These are phyloP conservation scores for Eimeria necatrix DNA, from an alignment of 169 alveolate species.

Conservation along the genomic window DNA sequence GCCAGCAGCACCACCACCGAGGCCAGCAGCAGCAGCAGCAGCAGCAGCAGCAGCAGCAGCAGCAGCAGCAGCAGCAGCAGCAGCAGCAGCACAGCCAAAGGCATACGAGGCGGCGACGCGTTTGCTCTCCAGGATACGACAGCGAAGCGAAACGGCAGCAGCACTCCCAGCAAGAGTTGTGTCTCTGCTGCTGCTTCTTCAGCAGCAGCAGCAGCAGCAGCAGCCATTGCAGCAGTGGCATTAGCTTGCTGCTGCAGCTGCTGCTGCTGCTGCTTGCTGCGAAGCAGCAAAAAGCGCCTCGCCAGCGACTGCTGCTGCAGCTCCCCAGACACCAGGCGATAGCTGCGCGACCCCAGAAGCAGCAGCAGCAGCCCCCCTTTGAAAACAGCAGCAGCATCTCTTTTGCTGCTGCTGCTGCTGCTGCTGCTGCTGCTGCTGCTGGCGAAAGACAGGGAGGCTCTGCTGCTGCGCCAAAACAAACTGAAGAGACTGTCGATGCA, in stretches of 20 bases:
- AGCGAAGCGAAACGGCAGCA: slow-evolving; percentile 44
- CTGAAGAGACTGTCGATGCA: slow-evolving; percentile 23
- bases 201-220: slow-evolving; percentile 60
- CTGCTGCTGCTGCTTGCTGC: slow-evolving; percentile 25
- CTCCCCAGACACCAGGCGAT: slow-evolving; percentile 53
- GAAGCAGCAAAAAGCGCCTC: slow-evolving; percentile 23
- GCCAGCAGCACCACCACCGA: not conserved
- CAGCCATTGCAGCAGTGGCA: not conserved
- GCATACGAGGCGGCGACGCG: not conserved
- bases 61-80: slow-evolving; percentile 36
- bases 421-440: slow-evolving; percentile 50
- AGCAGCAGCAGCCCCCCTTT: slow-evolving; percentile 29
- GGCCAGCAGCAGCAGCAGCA: not conserved
- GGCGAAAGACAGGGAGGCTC: no score
- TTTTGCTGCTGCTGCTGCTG: slow-evolving; percentile 61
- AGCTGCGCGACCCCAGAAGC: slow-evolving; percentile 7
- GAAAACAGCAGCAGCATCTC: slow-evolving; percentile 10
- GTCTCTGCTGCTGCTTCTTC: slow-evolving; percentile 50
- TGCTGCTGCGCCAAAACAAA: slow-evolving; percentile 58
- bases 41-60: not conserved
- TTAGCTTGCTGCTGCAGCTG: slow-evolving; percentile 2
- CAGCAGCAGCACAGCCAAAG: not conserved
- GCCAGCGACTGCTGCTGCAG: slow-evolving; percentile 54
- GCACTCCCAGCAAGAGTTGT: slow-evolving; percentile 35
- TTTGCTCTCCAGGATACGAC: slow-evolving; percentile 3